A percentile compares a stretch with the other conserved stretches of the same genome.
Evolutionary conservation across 805 yeast genomes (phyloP).

Genomic region (Zygotorulaspora chibaensis): DNA sequence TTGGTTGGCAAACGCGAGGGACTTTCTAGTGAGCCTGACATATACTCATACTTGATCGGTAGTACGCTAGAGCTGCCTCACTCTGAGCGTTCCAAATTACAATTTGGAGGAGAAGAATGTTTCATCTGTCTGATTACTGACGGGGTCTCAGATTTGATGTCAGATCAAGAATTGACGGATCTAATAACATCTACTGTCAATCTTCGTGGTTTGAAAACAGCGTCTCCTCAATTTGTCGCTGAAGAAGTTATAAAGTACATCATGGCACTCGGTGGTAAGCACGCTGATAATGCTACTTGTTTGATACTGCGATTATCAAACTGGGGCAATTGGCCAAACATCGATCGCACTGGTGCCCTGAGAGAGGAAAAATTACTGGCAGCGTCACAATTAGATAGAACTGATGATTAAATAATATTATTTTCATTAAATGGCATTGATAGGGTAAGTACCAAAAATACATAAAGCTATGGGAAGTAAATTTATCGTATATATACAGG

Average conservation of each 20-base stretch:
- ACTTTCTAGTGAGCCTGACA: conserved; percentile 88
- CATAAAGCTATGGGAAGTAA: not conserved
- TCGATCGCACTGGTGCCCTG: conserved; percentile 76
- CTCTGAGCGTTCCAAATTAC: conserved; percentile 33
- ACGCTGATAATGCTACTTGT: conserved; percentile 93
- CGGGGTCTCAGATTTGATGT: conserved; percentile 75
- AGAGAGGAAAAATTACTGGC: conserved; percentile 61
- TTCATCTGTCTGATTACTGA: conserved; percentile 81
- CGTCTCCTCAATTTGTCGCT: conserved; percentile 83
- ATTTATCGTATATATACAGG: conserved; percentile 7
- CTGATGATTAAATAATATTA: conserved; percentile 10
- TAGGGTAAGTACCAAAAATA: conserved; percentile 2
- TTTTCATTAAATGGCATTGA: conserved; percentile 5
- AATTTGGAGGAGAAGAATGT: conserved; percentile 79
- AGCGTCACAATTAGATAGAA: conserved; percentile 16
- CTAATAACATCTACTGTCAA: conserved; percentile 65
- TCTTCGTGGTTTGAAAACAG: conserved; percentile 56
- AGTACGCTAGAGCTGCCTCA: conserved; percentile 43
- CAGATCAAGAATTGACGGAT: conserved; percentile 91
- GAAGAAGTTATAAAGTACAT: conserved; percentile 80
- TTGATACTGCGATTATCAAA: conserved; percentile 72
- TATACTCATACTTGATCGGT: conserved; percentile 65
- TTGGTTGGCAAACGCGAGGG: conserved; percentile 75
- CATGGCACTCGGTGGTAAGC: conserved; percentile 71
- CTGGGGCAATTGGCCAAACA: conserved; percentile 91